Conservation (phyloP, 1,284 basidiomycete genomes). For the Naganishia liquefaciens region DNA sequence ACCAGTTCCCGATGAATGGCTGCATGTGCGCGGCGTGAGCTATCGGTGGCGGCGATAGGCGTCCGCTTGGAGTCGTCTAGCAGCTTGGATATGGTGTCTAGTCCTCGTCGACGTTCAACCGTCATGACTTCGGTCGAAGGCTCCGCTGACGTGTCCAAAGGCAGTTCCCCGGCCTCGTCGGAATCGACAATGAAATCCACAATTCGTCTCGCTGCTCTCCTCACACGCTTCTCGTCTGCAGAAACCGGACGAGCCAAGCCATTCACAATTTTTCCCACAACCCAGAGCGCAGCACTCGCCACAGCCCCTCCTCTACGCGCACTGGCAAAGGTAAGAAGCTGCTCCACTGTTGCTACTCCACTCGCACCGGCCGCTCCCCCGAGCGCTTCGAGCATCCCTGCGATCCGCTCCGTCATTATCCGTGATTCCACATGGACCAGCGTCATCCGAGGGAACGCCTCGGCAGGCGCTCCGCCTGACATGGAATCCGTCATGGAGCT, state of each 20-base stretch:
- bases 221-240: slow-evolving; percentile 57
- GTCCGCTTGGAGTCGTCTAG: slow-evolving; percentile 28
- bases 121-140: slow-evolving; percentile 37
- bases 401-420: slow-evolving; percentile 62
- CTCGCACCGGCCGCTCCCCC: slow-evolving; percentile 67
- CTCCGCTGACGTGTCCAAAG: slow-evolving; percentile 41
- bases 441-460: slow-evolving; percentile 52
- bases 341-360: slow-evolving; percentile 73
- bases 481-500: slow-evolving; percentile 39
- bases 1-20: slow-evolving; percentile 59
- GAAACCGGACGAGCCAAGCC: slow-evolving; percentile 59
- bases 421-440: slow-evolving; percentile 66
- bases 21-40: slow-evolving; percentile 42
- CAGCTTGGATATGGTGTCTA: slow-evolving; percentile 18
- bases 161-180: slow-evolving; percentile 61
- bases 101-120: slow-evolving; percentile 25
- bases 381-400: slow-evolving; percentile 69
- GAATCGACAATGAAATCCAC: slow-evolving; percentile 66
- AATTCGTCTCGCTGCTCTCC: slow-evolving; percentile 67
- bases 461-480: background rate
- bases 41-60: slow-evolving; percentile 28
- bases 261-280: slow-evolving; percentile 70
- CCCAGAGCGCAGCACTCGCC: slow-evolving; percentile 78
- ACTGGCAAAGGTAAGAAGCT: slow-evolving; percentile 68
- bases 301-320: slow-evolving; percentile 48